Conservation (phyloP, 2,329 filamentous ascomycete species). For the Monosporascus sp. region DNA sequence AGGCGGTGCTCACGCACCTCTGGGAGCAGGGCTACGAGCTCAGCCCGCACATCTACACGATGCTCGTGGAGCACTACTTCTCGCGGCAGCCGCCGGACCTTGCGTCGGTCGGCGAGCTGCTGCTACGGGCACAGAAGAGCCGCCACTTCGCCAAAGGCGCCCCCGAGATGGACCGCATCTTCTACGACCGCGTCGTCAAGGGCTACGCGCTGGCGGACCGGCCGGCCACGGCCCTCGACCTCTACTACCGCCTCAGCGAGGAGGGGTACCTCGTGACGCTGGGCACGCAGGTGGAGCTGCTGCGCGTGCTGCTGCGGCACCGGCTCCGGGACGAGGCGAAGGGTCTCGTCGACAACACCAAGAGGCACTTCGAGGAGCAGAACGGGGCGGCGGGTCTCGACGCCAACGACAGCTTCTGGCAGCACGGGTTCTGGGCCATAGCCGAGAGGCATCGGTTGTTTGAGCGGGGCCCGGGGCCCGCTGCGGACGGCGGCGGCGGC, state of each 20-base stretch:
- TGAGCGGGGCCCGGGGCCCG: constrained; percentile 1
- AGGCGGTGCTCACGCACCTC: constrained; percentile 61
- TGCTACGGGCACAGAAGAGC: constrained; percentile 37
- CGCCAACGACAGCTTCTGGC: constrained; percentile 28
- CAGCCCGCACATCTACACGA: constrained; percentile 67
- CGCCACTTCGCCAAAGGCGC: neutral
- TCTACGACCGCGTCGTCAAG: constrained; percentile 45
- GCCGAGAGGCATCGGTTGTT: constrained; percentile 33
- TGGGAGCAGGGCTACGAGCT: constrained; percentile 43
- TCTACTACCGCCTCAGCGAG: constrained; percentile 41
- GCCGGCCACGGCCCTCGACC: constrained; percentile 40
- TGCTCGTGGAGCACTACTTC: constrained; percentile 65
- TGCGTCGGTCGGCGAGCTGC: constrained; percentile 52
- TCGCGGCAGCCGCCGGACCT: constrained; percentile 52
- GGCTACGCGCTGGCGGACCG: constrained; percentile 57
- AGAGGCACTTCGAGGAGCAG: constrained; percentile 12
- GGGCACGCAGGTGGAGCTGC: constrained; percentile 37
- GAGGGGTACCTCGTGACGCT: constrained; percentile 37
- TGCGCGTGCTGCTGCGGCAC: constrained; percentile 25
- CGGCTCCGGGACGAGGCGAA: constrained; percentile 13
- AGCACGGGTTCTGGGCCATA: constrained; percentile 46
- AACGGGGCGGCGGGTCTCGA: constrained; percentile 3
- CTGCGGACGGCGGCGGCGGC: neutral
- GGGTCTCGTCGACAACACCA: constrained; percentile 17
- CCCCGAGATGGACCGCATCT: constrained; percentile 42